Percentiles rank a stretch among this genome's conserved stretches.
These are phyloP conservation scores for Dothistroma pini DNA, from an alignment of 2,329 filamentous ascomycete genomes.

Conservation along the genomic window DNA sequence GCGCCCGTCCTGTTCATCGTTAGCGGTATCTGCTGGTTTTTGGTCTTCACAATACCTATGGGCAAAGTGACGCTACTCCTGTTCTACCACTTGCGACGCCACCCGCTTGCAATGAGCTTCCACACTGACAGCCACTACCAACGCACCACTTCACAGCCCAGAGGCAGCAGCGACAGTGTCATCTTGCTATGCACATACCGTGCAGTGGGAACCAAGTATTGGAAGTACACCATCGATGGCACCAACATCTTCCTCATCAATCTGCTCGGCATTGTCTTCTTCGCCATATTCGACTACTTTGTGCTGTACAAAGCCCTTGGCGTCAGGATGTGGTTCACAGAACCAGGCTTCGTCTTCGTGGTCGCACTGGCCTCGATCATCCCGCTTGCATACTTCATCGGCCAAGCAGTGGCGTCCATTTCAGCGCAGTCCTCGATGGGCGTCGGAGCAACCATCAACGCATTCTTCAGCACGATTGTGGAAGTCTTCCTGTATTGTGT, in stretches of 20 bases:
- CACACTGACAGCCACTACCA: slow-evolving; percentile 78
- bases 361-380: slow-evolving; percentile 88
- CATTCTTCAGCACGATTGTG: slow-evolving; percentile 95
- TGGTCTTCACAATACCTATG: slow-evolving; percentile 99
- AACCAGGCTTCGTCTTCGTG: slow-evolving; percentile 80
- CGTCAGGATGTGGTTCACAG: slow-evolving; percentile 69
- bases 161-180: slow-evolving; percentile 51
- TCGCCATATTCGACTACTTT: slow-evolving; percentile 90
- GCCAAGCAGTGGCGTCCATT: slow-evolving; percentile 95
- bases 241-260: slow-evolving; percentile 99
- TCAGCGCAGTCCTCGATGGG: slow-evolving; percentile 99
- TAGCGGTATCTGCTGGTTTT: slow-evolving; percentile 86
- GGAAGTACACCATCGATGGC: slow-evolving; percentile 98
- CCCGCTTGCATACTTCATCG: slow-evolving; percentile 95
- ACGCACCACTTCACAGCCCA: slow-evolving; percentile 59
- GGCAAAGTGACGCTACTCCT: slow-evolving; percentile 88
- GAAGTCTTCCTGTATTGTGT: slow-evolving; percentile 98
- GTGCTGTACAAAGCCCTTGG: slow-evolving; percentile 68
- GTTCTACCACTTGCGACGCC: slow-evolving; percentile 85
- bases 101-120: slow-evolving; percentile 89
- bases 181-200: slow-evolving; percentile 96
- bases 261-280: slow-evolving; percentile 85
- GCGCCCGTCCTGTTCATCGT: slow-evolving; percentile 82
- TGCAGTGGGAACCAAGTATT: slow-evolving; percentile 90
- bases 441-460: slow-evolving; percentile 92